Evolutionary conservation across 441 rosid species (phyloP), one percentile per base, ranked within the genome.

Genomic region (Adansonia grandidieri): DNA sequence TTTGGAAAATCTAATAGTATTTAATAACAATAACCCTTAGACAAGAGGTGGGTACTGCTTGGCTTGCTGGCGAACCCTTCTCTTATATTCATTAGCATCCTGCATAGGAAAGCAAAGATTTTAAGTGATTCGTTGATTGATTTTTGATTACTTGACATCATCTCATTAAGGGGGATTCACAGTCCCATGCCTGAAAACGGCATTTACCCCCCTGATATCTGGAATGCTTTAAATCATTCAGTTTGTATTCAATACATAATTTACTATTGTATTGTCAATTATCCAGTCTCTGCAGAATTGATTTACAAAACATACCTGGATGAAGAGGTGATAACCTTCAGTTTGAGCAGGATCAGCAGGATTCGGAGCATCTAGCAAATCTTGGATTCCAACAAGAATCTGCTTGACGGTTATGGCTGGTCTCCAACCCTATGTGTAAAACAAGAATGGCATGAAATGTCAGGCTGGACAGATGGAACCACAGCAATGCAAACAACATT

Each of bases 331-430:
- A 78, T 94, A 96, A 13, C 98, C 98, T 74, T 92, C 98, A 1
- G 97, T 91, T 75, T 96, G 97, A 6, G 99, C 99, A 78, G 98
- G 98, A 77, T 92, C 98, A 9, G 96, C 87, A 9, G 98, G 95
- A 85, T 96, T 96, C 76, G 99, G 99, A 57, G 89, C 92, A 86
- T 91, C 98, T 78, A 93, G 95, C 83, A 96, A 87, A 82, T 93
- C 98, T 84, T 93, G 99, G 78, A 96, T 88, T 28, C 98, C 99
- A 6, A 92, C 93, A 56, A 96, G 92, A 84, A 96, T 91, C 84
- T 96, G 97, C 91, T 91, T 93, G 85, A 92, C 97, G 0, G 99
- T 96, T 51, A 96, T 96, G 66, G 99, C 98, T 24, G 99, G 99
- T 86, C 98, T 93, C 99, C 99, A 96, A 3, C 99, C 99, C 99